Base-by-base conservation (phyloP, 2,329 filamentous ascomycete species). In the Claviceps sp. region DNA sequence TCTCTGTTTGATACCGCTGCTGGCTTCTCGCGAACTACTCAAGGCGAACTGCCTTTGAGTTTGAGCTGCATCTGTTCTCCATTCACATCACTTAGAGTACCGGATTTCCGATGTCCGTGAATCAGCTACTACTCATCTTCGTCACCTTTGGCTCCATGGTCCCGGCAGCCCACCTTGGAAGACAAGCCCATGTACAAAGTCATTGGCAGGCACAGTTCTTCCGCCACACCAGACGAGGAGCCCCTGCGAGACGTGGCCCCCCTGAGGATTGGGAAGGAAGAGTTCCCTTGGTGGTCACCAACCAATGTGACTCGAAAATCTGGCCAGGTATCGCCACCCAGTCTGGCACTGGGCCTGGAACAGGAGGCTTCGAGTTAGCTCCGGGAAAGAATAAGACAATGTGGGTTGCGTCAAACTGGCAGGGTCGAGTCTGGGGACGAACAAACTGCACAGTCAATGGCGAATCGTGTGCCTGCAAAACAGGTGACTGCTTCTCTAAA, bases 371-470 rank as follows among this genome's bases (percentile, higher is more conserved):
- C 62, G 75, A 81, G 60, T 74, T 91, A 38, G 62, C 67, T 1
- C 64, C 78, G 3, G 80, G 83, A 45, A 70, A 75, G 37, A 80
- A 75, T 51, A 77, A 67, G 55, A 75, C 76, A 43, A 70, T 89
- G 54, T 80, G 75, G 50, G 85, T 93, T 24, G 78, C 81, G 11
- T 71, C 77, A 48, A 79, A 88, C 58, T 94, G 87, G 88, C 82
- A 87, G 63, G 88, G 88, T 9, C 79, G 88, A 51, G 73, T 93
- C 30, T 93, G 87, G 88, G 88, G 82, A 13, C 75, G 88, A 51
- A 91, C 87, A 18, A 93, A 93, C 63, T 94, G 88, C 69, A 86
- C 78, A 41, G 88, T 89, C 65, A 80, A 83, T 58, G 72, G 72
- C 16, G 75, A 81, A 47, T 84, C 82, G 1, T 80, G 74, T 49